phyloP scores from a whole-genome alignment of 2,329 filamentous ascomycete genomes.

The Drechslera avenae region DNA sequence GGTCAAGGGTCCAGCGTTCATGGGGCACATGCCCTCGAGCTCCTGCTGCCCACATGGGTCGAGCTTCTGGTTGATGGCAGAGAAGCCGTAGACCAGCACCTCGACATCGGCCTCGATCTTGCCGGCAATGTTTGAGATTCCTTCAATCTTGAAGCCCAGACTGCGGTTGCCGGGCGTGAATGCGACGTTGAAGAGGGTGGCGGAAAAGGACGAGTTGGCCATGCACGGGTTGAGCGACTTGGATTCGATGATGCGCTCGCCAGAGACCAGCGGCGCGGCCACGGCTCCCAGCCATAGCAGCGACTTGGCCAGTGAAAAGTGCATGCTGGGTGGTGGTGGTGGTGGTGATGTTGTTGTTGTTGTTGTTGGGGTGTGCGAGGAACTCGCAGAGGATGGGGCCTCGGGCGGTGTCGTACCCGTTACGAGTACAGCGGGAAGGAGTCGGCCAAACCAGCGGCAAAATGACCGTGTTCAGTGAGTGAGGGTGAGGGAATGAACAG shows the following conservation, averaged over 20 bases:
- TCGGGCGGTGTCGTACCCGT: slow-evolving; percentile 34
- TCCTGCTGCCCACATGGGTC: slow-evolving; percentile 73
- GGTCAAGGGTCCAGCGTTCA: slow-evolving; percentile 82
- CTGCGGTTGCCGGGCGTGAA: slow-evolving; percentile 78
- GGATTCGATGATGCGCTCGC: slow-evolving; percentile 68
- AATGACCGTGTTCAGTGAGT: slow-evolving; percentile 15
- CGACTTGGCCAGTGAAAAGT: slow-evolving; percentile 40
- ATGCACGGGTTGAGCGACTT: slow-evolving; percentile 86
- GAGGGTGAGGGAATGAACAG: slow-evolving; percentile 10
- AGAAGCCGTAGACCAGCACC: slow-evolving; percentile 82
- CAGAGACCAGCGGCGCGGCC: slow-evolving; percentile 58
- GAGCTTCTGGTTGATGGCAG: slow-evolving; percentile 68
- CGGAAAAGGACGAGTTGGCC: slow-evolving; percentile 83
- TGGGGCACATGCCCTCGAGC: slow-evolving; percentile 81
- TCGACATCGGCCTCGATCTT: slow-evolving; percentile 78
- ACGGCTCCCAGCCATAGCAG: slow-evolving; percentile 44
- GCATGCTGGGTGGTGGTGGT: slow-evolving; percentile 36
- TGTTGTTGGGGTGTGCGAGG: too few species aligned
- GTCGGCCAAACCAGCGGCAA: slow-evolving; percentile 46
- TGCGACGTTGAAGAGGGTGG: slow-evolving; percentile 84
- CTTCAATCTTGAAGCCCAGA: slow-evolving; percentile 75
- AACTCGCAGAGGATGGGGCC: slow-evolving; percentile 11
- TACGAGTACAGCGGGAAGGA: slow-evolving; percentile 33
- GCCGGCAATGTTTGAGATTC: slow-evolving; percentile 81
- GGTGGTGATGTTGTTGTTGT: slow-evolving; percentile 8